These are phyloP conservation scores for Kernera saxatilis DNA, from an alignment of 345 rosid genomes.

Conservation along the genomic window DNA sequence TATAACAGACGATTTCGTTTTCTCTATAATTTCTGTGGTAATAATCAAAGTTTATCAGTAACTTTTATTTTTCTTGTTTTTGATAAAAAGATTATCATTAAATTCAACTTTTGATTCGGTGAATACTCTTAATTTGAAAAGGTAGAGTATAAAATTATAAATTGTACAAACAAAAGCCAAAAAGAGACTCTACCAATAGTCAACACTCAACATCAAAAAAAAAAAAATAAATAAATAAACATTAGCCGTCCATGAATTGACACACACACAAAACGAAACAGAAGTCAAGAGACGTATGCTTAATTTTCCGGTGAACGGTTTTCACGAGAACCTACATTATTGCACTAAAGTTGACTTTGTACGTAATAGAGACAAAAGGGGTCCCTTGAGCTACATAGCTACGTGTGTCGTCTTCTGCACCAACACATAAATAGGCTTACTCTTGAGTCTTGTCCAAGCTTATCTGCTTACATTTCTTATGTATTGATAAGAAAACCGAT, in stretches of 20 bases:
- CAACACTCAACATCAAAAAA: constrained; percentile 20
- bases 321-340: background rate
- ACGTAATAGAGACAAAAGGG: constrained; percentile 18
- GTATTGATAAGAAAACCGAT: background rate
- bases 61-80: too few species aligned
- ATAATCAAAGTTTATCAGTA: too few species aligned
- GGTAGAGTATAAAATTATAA: background rate
- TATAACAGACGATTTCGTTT: background rate
- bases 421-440: background rate
- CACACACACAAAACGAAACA: background rate
- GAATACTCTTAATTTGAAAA: background rate
- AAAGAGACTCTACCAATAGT: background rate
- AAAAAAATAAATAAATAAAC: background rate
- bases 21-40: background rate
- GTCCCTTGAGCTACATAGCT: constrained; percentile 9
- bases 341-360: constrained; percentile 22
- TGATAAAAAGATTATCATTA: background rate
- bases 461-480: constrained; percentile 6
- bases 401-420: constrained; percentile 16
- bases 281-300: constrained; percentile 11
- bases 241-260: constrained; percentile 19
- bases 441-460: background rate
- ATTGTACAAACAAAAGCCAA: background rate
- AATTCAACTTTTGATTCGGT: background rate
- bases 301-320: constrained; percentile 16